Conservation (phyloP, 1,284 basidiomycete species). For the Cutaneotrichosporon dermatis region DNA sequence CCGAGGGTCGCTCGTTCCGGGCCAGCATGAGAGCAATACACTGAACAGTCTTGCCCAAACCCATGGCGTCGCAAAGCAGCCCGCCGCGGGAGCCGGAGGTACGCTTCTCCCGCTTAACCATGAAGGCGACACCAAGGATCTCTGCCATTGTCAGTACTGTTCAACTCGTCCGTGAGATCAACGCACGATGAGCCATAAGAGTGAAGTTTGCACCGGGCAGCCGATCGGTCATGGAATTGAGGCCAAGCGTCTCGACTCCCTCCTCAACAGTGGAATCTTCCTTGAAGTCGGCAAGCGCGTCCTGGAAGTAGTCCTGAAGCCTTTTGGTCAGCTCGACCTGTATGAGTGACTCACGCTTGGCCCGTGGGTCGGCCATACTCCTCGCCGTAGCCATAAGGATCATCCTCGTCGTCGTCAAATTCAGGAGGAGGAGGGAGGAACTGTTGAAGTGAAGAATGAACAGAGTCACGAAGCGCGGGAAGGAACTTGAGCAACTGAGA, state of each 20-base stretch:
- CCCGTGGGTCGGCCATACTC: conserved; percentile 11
- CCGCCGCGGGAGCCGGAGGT: conserved; percentile 36
- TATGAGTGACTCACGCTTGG: conserved; percentile 20
- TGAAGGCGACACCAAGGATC: conserved; percentile 47
- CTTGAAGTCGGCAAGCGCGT: conserved; percentile 34
- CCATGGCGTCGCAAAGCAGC: conserved; percentile 42
- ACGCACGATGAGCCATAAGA: conserved; percentile 46
- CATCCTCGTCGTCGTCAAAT: not conserved
- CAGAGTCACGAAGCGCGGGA: not conserved
- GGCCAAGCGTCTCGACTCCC: conserved; percentile 26
- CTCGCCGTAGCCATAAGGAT: not conserved
- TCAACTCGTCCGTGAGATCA: not conserved
- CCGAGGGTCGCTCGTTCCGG: conserved; percentile 36
- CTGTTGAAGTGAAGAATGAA: not conserved
- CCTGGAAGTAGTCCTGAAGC: conserved; percentile 35
- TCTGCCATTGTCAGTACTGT: conserved; percentile 8
- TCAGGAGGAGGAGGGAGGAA: not conserved
- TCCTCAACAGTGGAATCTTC: conserved; percentile 34
- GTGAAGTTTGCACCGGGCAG: conserved; percentile 30
- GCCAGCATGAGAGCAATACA: conserved; percentile 43
- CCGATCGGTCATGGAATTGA: conserved; percentile 21
- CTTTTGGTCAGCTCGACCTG: conserved; percentile 10
- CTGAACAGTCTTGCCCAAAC: conserved; percentile 49
- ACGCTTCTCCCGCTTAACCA: conserved; percentile 42
- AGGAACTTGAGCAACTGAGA: not conserved